phyloP scores from a whole-genome alignment of 2,329 filamentous ascomycete species.

The Pseudogymnoascus sp. region DNA sequence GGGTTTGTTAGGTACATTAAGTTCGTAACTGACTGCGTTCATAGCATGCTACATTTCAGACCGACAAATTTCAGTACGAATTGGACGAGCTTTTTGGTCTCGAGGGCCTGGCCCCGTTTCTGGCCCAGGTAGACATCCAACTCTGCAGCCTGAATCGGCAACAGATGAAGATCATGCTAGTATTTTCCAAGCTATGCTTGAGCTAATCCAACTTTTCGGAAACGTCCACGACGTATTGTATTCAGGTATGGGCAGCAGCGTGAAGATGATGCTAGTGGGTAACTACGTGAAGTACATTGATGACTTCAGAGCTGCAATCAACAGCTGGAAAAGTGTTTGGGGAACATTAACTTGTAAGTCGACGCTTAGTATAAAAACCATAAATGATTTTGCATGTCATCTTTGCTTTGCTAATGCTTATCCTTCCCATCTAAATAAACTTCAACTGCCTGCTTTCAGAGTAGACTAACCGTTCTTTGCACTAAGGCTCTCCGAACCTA shows the following conservation, averaged over 20 bases:
- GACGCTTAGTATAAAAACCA: neutral
- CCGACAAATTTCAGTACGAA: slow-evolving; percentile 61
- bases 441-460: neutral
- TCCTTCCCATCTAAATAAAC: neutral
- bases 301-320: slow-evolving; percentile 62
- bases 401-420: neutral
- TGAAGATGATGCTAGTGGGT: slow-evolving; percentile 63
- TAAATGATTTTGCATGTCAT: neutral
- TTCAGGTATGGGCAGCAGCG: slow-evolving; percentile 62
- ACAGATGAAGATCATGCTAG: slow-evolving; percentile 61
- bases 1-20: neutral
- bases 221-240: slow-evolving; percentile 71
- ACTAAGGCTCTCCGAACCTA: slow-evolving; percentile 53
- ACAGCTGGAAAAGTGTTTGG: slow-evolving; percentile 66
- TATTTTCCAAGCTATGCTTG: slow-evolving; percentile 65
- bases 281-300: slow-evolving; percentile 72
- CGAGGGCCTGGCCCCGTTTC: slow-evolving; percentile 62
- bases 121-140: slow-evolving; percentile 45
- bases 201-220: slow-evolving; percentile 65
- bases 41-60: slow-evolving; percentile 53
- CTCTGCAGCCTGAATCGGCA: slow-evolving; percentile 50
- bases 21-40: neutral
- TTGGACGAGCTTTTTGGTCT: slow-evolving; percentile 69
- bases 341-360: slow-evolving; percentile 55
- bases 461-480: slow-evolving; percentile 1